Base-by-base conservation (phyloP, 257 asterid species). In the Lantana camara region DNA sequence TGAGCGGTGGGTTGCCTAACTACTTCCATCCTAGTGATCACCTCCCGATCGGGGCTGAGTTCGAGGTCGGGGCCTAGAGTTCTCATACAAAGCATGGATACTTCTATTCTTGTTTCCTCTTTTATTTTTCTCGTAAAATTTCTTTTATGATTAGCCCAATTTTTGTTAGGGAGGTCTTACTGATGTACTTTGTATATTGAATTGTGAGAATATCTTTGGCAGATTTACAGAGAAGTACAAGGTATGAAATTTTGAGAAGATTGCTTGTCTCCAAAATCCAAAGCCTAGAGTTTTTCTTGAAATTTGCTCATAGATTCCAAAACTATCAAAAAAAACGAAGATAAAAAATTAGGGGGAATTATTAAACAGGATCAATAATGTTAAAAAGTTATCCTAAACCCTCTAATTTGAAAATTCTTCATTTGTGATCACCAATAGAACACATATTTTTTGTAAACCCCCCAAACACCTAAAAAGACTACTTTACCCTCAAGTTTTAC, bases 21-120 rank as follows among this genome's bases (percentile, higher is more conserved):
- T 67, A 82, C 77, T 76, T 80, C 70, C 96, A 93, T 68, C 99
- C 99, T 4, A 93, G 97, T 11, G 99, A 93, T 66, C 99, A 93
- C 78, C 92, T 93, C 2, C 99, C 97, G 0, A 82, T 90, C 23
- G 99, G 99, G 59, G 90, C 91, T 40, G 99, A 87, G 74, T 93
- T 93, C 77, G 88, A 82, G 71, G 82, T 93, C 48, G 73, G 57
- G 54, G 68, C 58, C 27, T 75, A 60, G 54, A 54, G 17, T 19
- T 55, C 23, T 58, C n/a, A 5, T n/a, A 15, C 19, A 4, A 9
- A 27, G 22, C 12, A n/a, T 50, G 2, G 10, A 29, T 44, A 14
- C n/a, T 21, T 15, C 3, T 58, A 5, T 40, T 59, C 27, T 48
- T 60, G n/a, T 57, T 7, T 19, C 50, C 1, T 11, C 15, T 44